These are phyloP conservation scores for Lippia alba DNA, from an alignment of 305 asterid species.

Conservation along the genomic window DNA sequence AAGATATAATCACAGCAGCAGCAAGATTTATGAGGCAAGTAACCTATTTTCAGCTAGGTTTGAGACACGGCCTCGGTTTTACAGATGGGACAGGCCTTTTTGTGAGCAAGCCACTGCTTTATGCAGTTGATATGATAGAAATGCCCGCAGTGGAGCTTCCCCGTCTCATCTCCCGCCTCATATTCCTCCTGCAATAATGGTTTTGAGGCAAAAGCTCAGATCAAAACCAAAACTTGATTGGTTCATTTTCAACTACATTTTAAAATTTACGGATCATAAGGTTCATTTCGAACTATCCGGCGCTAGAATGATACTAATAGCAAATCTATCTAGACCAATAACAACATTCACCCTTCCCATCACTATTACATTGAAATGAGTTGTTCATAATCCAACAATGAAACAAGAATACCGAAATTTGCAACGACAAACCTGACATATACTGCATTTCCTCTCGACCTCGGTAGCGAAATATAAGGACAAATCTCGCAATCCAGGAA, in stretches of 20 bases:
- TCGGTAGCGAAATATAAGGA: constrained; percentile 52
- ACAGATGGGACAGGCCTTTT: constrained; percentile 83
- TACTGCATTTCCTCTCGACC: constrained; percentile 74
- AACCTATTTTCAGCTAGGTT: constrained; percentile 35
- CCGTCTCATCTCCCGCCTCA: constrained; percentile 71
- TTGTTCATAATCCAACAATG: neutral
- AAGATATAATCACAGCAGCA: constrained; percentile 26
- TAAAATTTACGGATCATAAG: no score
- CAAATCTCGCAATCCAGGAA: constrained; percentile 37
- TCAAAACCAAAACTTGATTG: neutral
- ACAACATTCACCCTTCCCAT: neutral
- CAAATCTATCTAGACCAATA: neutral
- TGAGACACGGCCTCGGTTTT: constrained; percentile 67
- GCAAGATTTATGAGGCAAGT: constrained; percentile 19
- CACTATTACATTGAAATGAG: neutral
- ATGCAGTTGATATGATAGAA: constrained; percentile 81
- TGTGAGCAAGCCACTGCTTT: constrained; percentile 89
- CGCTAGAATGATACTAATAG: no score
- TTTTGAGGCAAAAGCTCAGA: constrained; percentile 1
- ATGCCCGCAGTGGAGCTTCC: constrained; percentile 83
- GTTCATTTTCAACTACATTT: no score
- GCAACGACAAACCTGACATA: constrained; percentile 74
- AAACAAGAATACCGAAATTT: neutral
- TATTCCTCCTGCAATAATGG: constrained; percentile 72
- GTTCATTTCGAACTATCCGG: no score